Base-by-base conservation (phyloP, 2,329 filamentous ascomycete species). In the Lachnellula suecica region DNA sequence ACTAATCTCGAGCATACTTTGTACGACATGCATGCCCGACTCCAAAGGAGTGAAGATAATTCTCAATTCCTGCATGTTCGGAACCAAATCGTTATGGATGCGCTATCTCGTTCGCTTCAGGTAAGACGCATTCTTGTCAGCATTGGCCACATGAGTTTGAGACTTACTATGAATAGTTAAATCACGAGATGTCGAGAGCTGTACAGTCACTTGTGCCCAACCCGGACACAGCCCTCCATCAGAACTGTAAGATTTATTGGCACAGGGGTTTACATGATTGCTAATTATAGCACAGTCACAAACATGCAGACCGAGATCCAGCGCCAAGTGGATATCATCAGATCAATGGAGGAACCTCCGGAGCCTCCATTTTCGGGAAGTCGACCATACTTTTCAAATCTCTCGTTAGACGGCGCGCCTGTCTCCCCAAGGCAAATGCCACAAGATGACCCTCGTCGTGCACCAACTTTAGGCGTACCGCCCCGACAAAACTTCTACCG, bases 401-500 rank as follows among this genome's bases (percentile, higher is more conserved):
- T 77, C 49, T 71, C 74, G 4, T 64, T 89, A 22, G 89, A 92
- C 57, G 85, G 89, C 55, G 82, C 87, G 1, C 91, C 92, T 10
- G 81, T 96, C 35, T 97, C 93, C 37, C 93, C 93, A 19, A 85
- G 91, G 57, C 92, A 96, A 71, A 74, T 92, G 59, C 84, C 91
- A 9, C 88, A 92, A 65, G 92, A 96, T 64, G 93, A 96, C 54
- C 82, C 84, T 49, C 85, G 91, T 54, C 81, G 89, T 44, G 79
- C 79, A 22, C 91, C 87, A 46, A 75, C 92, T 45, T 78, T 82
- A 50, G 79, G 85, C 45, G 49, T 57, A 10, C 56, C 61, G 29
- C 78, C 81, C 47, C 74, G 79, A 56, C 74, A 77, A 44, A 84
- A 83, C 64, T 83, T 87, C 63, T 88, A 93, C 68, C 84, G 90